A percentile compares a stretch with the other conserved stretches of the same genome.
Evolutionary conservation across 208 protist species (phyloP).

Genomic region (Herpetomonas samuelpessoai): DNA sequence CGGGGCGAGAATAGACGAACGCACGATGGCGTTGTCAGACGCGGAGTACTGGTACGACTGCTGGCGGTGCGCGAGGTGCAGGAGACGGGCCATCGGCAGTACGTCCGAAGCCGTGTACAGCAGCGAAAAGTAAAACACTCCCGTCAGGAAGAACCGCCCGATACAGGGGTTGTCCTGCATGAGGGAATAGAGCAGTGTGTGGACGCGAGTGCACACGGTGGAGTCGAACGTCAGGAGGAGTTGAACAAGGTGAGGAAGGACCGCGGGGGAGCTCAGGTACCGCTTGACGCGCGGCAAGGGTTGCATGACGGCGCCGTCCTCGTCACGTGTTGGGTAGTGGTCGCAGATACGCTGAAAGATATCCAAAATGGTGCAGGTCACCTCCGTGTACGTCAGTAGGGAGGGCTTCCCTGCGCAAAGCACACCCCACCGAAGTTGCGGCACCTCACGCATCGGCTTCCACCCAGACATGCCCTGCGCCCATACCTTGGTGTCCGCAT

Average conservation of each 20-base stretch:
- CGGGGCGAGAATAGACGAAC: conserved; percentile 73
- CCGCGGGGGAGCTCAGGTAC: conserved; percentile 62
- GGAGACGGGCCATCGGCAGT: conserved; percentile 80
- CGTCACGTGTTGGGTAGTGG: conserved; percentile 85
- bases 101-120: conserved; percentile 95
- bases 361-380: conserved; percentile 87
- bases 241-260: conserved; percentile 94
- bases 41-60: conserved; percentile 78
- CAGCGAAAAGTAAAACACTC: conserved; percentile 93
- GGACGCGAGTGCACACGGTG: conserved; percentile 71
- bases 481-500: conserved; percentile 87
- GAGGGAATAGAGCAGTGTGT: conserved; percentile 77
- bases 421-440: conserved; percentile 93
- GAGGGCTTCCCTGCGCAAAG: conserved; percentile 45
- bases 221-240: conserved; percentile 93
- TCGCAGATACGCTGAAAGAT: conserved; percentile 87
- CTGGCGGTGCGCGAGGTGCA: conserved; percentile 79
- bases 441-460: conserved; percentile 74
- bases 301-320: conserved; percentile 86
- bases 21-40: conserved; percentile 51
- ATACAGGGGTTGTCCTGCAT: conserved; percentile 89
- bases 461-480: conserved; percentile 94
- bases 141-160: conserved; percentile 88
- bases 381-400: conserved; percentile 85
- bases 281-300: conserved; percentile 92